Percentiles rank a stretch among this genome's conserved stretches.
Evolutionary conservation across 2,329 filamentous ascomycete genomes (phyloP).

Genomic region (Teratosphaeria pseudoeucalypti): DNA sequence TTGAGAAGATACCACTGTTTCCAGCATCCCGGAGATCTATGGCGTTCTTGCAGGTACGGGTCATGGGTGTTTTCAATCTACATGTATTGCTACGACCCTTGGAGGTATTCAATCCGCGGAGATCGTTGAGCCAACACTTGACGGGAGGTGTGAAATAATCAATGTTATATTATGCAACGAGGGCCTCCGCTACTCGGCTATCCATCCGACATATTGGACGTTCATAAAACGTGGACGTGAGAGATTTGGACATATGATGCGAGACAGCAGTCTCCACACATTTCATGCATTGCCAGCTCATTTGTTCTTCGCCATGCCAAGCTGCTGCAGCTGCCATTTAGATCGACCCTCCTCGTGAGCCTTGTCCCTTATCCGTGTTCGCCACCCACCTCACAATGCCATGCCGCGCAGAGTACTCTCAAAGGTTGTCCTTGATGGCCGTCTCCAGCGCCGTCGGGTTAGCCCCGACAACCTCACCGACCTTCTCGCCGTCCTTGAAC

Average conservation of each 20-base stretch:
- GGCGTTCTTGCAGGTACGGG: neutral
- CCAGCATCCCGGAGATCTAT: neutral
- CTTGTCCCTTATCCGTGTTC: neutral
- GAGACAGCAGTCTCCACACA: neutral
- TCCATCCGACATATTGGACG: neutral
- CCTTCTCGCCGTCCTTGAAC: conserved; percentile 69
- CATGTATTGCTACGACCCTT: neutral
- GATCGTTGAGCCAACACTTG: neutral
- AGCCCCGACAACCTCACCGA: conserved; percentile 66
- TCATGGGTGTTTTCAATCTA: neutral
- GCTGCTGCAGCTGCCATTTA: neutral
- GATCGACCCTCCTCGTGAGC: neutral
- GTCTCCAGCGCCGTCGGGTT: conserved; percentile 59
- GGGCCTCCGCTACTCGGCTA: too few species aligned
- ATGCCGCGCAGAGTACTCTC: neutral
- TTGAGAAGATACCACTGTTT: neutral
- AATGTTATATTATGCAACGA: neutral
- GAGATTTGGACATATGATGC: neutral
- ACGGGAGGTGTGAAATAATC: neutral
- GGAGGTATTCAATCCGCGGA: neutral
- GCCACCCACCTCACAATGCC: neutral
- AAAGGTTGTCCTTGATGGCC: conserved; percentile 33
- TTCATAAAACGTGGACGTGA: neutral
- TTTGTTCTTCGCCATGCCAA: neutral
- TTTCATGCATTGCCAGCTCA: neutral